phyloP scores from a whole-genome alignment of 2,329 filamentous ascomycete species.

The Geosmithia putterillii region DNA sequence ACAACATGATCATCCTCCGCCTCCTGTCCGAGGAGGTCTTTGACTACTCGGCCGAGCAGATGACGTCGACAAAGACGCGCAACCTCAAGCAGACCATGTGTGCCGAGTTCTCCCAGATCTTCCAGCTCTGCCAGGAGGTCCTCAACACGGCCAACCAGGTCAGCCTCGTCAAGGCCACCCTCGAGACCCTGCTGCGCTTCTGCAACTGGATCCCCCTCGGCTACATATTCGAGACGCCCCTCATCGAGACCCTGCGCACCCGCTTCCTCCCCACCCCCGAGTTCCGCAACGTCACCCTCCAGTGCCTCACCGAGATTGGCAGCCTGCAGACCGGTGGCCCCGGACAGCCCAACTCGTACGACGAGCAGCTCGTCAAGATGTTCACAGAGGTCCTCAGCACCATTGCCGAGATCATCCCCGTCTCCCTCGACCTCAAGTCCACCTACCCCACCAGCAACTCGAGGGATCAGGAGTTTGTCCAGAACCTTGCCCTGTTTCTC shows the following conservation, averaged over 20 bases:
- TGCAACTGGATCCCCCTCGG: conserved; percentile 98
- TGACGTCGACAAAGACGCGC: conserved; percentile 96
- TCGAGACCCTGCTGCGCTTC: conserved; percentile 90
- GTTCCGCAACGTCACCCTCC: conserved; percentile 92
- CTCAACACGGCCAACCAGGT: conserved; percentile 79
- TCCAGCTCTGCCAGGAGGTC: conserved; percentile 93
- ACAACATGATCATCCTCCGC: conserved; percentile 98
- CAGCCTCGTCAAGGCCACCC: conserved; percentile 86
- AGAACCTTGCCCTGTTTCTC: conserved; percentile 90
- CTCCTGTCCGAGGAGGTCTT: conserved; percentile 97
- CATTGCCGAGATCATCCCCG: conserved; percentile 85
- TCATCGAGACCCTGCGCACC: conserved; percentile 88
- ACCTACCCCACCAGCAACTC: conserved; percentile 89
- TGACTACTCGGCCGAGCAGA: conserved; percentile 95
- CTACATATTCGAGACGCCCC: conserved; percentile 95
- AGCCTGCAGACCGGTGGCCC: conserved; percentile 72
- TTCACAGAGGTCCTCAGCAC: conserved; percentile 93
- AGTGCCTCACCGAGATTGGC: conserved; percentile 95
- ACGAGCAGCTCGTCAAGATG: conserved; percentile 95
- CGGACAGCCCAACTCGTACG: conserved; percentile 60
- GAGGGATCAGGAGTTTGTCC: conserved; percentile 91
- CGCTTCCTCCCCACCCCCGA: conserved; percentile 88
- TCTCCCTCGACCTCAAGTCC: conserved; percentile 78
- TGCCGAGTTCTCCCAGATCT: conserved; percentile 95
- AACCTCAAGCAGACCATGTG: conserved; percentile 99